These are phyloP conservation scores for Brassica napus DNA, from an alignment of 345 rosid species.

Conservation along the genomic window Da-Ae NC_063448.1:18941001-18941500, in stretches of 20 bases:
- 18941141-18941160: constrained; percentile 39
- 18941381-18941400: constrained; percentile 35
- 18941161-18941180: constrained; percentile 35
- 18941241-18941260: background rate
- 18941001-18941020: constrained; percentile 13
- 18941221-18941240: constrained; percentile 23
- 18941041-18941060: background rate
- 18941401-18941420: background rate
- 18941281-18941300: constrained; percentile 37
- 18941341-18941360: constrained; percentile 42
- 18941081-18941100: constrained; percentile 31
- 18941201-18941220: constrained; percentile 17
- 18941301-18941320: constrained; percentile 44
- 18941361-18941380: constrained; percentile 16
- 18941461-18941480: constrained; percentile 32
- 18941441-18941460: constrained; percentile 4
- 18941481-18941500: constrained; percentile 33
- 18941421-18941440: constrained; percentile 12
- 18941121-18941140: constrained; percentile 22
- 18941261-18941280: background rate
- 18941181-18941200: constrained; percentile 37
- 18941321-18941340: constrained; percentile 20
- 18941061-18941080: background rate
- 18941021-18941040: constrained; percentile 9
- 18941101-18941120: constrained; percentile 39